Conservation (phyloP, 1,284 basidiomycete species). For the Austroboletus niveus region DNA sequence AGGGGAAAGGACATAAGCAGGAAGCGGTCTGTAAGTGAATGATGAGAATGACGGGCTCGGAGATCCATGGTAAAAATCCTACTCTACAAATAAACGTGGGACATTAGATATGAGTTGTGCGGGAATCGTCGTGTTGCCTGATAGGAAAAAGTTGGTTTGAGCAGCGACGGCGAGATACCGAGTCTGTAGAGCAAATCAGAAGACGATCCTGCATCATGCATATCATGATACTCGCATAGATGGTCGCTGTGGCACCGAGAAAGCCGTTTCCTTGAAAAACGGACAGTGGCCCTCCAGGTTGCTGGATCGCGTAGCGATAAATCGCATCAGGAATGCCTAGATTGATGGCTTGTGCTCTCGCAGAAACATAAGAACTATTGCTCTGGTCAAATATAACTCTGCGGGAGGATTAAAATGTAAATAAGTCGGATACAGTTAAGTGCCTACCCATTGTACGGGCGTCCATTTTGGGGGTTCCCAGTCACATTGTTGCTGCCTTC, state of each 20-base stretch:
- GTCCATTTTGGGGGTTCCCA: conserved; percentile 39
- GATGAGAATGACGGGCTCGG: conserved; percentile 9
- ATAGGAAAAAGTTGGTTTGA: conserved; percentile 54
- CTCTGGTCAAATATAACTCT: conserved; percentile 48
- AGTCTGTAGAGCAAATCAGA: conserved; percentile 37
- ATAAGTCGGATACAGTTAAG: not conserved
- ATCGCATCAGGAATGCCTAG: conserved; percentile 56
- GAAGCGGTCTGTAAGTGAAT: conserved; percentile 40
- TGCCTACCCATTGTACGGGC: conserved; percentile 54
- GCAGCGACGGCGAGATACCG: conserved; percentile 55
- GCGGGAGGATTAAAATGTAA: conserved; percentile 2
- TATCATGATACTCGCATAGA: conserved; percentile 48
- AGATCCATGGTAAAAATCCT: conserved; percentile 19
- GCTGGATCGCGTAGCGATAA: conserved; percentile 45
- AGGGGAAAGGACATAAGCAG: conserved; percentile 47
- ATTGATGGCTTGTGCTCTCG: conserved; percentile 45
- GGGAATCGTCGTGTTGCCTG: conserved; percentile 34
- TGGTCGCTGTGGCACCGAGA: conserved; percentile 42
- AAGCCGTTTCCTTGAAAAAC: conserved; percentile 53
- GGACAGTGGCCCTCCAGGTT: conserved; percentile 37
- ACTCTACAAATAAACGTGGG: conserved; percentile 58
- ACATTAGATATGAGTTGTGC: conserved; percentile 40
- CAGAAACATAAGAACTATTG: conserved; percentile 44
- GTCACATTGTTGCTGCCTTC: conserved; percentile 50
- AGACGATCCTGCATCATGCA: not conserved